phyloP scores from a whole-genome alignment of 169 alveolate species.

The Cryptosporidium canis region DNA sequence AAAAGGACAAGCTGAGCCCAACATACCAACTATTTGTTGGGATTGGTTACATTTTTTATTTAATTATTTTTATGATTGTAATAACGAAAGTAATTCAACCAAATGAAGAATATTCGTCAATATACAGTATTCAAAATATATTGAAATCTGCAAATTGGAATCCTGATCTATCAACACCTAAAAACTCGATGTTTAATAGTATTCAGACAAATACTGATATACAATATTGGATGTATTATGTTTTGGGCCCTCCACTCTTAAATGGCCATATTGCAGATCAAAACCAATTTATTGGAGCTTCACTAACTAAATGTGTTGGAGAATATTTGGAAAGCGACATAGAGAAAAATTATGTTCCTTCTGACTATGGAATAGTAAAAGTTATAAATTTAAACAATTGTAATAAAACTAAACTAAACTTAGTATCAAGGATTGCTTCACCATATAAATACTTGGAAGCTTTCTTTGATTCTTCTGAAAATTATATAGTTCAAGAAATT shows the following conservation, averaged over 20 bases:
- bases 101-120: constrained; percentile 38
- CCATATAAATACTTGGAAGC: constrained; percentile 53
- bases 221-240: constrained; percentile 64
- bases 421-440: constrained; percentile 43
- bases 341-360: constrained; percentile 25
- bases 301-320: constrained; percentile 47
- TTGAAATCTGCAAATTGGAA: constrained; percentile 65
- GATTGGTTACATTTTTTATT: constrained; percentile 46
- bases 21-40: constrained; percentile 68
- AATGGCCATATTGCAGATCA: constrained; percentile 62
- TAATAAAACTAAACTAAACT: constrained; percentile 35
- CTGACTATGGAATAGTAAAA: constrained; percentile 28
- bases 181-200: background rate
- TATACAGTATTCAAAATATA: constrained; percentile 2
- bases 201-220: constrained; percentile 43
- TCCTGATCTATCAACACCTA: constrained; percentile 51
- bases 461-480: constrained; percentile 30
- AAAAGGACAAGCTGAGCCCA: constrained; percentile 43
- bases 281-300: constrained; percentile 57
- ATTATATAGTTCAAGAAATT: constrained; percentile 27
- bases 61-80: constrained; percentile 28
- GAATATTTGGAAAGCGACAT: background rate
- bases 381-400: constrained; percentile 2
- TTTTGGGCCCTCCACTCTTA: constrained; percentile 58
- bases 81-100: constrained; percentile 43